These are phyloP conservation scores for Marsdenia floribunda DNA, from an alignment of 257 asterid genomes.

Conservation along the genomic window DNA sequence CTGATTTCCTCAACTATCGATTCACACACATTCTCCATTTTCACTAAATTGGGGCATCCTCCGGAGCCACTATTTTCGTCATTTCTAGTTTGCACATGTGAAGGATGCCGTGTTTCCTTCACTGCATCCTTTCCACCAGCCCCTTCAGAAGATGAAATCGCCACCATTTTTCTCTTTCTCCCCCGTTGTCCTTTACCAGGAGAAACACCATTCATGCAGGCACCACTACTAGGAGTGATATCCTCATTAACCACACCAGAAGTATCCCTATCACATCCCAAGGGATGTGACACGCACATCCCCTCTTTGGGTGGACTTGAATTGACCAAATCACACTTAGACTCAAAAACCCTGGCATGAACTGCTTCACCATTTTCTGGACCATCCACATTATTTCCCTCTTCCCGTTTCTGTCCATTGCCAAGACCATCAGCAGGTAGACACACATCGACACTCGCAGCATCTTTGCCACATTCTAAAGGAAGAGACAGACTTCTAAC, in stretches of 20 bases:
- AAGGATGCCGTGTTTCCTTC: neutral
- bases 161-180: constrained; percentile 9
- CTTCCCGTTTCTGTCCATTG: neutral
- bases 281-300: neutral
- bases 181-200: constrained; percentile 13
- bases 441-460: neutral
- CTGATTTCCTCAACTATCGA: neutral
- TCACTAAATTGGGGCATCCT: neutral
- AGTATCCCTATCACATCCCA: neutral
- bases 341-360: constrained; percentile 2
- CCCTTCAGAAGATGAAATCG: neutral
- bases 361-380: neutral
- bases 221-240: constrained; percentile 2
- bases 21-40: neutral
- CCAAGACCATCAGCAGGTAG: constrained; percentile 5
- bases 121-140: neutral
- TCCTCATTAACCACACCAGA: constrained; percentile 11
- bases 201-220: neutral
- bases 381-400: constrained; percentile 8
- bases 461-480: neutral
- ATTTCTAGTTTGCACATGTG: neutral
- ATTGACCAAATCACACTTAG: neutral
- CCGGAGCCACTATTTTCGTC: neutral
- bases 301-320: constrained; percentile 8
- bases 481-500: constrained; percentile 1